Conservation (phyloP, 1,139 yeast species). For the Barnettozyma hawaiiensis region DNA sequence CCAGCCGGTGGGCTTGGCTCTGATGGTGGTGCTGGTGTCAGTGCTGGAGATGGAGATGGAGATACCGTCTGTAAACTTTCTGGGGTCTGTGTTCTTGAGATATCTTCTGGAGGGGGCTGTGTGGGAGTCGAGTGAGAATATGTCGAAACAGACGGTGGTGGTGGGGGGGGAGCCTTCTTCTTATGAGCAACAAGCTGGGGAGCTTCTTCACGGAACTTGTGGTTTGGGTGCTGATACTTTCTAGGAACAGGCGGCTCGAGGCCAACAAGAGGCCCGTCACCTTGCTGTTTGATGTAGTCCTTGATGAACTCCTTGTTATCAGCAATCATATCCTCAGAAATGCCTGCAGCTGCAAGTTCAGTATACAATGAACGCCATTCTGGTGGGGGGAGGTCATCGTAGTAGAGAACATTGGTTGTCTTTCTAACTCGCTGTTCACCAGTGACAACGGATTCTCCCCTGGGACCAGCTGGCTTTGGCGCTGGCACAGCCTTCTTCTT, state of each 20-base stretch:
- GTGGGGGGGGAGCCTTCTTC: conserved; percentile 46
- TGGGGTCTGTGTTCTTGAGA: neutral
- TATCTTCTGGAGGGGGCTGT: neutral
- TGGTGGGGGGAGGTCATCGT: conserved; percentile 77
- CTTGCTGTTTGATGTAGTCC: conserved; percentile 67
- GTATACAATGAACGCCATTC: conserved; percentile 78
- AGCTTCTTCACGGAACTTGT: conserved; percentile 4
- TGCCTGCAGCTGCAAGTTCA: conserved; percentile 74
- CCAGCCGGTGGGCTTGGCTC: conserved; percentile 23
- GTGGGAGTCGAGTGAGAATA: conserved; percentile 4
- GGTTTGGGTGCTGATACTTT: conserved; percentile 33
- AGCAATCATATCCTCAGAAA: conserved; percentile 84
- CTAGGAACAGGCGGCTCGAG: conserved; percentile 82
- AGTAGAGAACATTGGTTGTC: conserved; percentile 57
- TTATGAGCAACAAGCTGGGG: conserved; percentile 22
- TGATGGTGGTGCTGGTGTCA: conserved; percentile 14
- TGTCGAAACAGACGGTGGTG: conserved; percentile 41
- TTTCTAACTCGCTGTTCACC: conserved; percentile 52
- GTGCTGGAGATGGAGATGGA: conserved; percentile 15
- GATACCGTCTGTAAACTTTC: conserved; percentile 14
- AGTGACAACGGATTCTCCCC: conserved; percentile 29
- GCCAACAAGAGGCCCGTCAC: conserved; percentile 83
- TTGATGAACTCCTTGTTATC: conserved; percentile 79
- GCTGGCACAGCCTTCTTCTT: conserved; percentile 43
- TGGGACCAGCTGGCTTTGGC: conserved; percentile 73